Percentiles rank a stretch among this genome's conserved stretches.
These are phyloP conservation scores for Microdochium trichocladiopsis DNA, from an alignment of 2,329 filamentous ascomycete species.

Conservation along the genomic window DNA sequence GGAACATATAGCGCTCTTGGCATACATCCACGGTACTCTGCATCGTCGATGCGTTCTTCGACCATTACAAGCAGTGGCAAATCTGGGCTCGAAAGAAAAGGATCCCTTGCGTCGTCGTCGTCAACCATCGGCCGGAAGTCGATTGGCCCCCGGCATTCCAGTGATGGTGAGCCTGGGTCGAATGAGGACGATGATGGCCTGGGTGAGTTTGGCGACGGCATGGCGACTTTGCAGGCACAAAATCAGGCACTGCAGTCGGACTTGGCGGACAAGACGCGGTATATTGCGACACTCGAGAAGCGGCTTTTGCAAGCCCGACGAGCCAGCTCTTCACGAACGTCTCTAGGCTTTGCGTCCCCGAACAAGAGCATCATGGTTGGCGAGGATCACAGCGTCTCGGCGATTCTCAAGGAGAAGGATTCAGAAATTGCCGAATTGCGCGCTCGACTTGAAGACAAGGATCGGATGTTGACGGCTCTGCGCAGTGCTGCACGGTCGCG, in stretches of 20 bases:
- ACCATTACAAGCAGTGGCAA: slow-evolving; percentile 55
- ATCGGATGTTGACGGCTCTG: slow-evolving; percentile 83
- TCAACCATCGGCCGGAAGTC: slow-evolving; percentile 52
- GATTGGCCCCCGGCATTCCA: slow-evolving; percentile 36
- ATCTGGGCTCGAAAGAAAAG: slow-evolving; percentile 53
- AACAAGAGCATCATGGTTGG: slow-evolving; percentile 62
- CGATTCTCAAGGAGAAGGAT: slow-evolving; percentile 79
- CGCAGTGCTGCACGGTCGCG: slow-evolving; percentile 79
- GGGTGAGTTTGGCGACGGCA: slow-evolving; percentile 82
- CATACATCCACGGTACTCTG: slow-evolving; percentile 56
- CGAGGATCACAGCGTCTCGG: slow-evolving; percentile 69
- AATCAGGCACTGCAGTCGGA: slow-evolving; percentile 92
- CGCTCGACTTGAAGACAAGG: slow-evolving; percentile 86
- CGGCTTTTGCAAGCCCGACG: slow-evolving; percentile 82
- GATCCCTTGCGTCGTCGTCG: slow-evolving; percentile 58
- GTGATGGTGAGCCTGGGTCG: slow-evolving; percentile 27
- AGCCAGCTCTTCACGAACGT: slow-evolving; percentile 83
- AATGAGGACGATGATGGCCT: slow-evolving; percentile 62
- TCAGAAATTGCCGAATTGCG: slow-evolving; percentile 88
- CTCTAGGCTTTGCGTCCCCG: slow-evolving; percentile 58
- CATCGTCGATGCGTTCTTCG: slow-evolving; percentile 47
- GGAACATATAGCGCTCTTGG: slow-evolving; percentile 64
- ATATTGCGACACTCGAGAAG: slow-evolving; percentile 91
- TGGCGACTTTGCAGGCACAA: slow-evolving; percentile 74
- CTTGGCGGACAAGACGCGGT: slow-evolving; percentile 91